Evolutionary conservation across 164 flowering plant genomes (phyloP), one percentile per base, ranked within the genome.

Genomic region (Piper betle): DNA sequence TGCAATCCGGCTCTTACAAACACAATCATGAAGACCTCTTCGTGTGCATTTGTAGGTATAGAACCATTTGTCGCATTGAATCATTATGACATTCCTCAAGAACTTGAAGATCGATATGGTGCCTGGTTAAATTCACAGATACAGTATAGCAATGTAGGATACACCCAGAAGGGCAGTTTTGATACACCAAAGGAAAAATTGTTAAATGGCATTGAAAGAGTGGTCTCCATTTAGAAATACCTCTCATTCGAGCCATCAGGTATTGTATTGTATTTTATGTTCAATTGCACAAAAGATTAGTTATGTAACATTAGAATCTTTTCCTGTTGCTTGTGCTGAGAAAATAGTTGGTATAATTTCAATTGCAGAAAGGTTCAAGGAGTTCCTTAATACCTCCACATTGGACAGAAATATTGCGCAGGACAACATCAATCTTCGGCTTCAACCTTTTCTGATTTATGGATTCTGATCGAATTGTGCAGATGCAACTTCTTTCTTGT

Each of bases 351-450:
- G 52, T 5, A 43, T n/a, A 53, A 60, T 46, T 60, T 60, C 68
- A 52, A 76, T 80, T 37, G 82, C 80, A 4, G 59, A 17, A 25
- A 76, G 82, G 82, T 79, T 61, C 61, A 20, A 58, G 5, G 37
- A 42, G 42, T 79, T 76, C 64, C 60, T 79, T 42, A 58, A 5
- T 3, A 25, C n/a, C n/a, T n/a, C n/a, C n/a, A n/a, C n/a, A n/a
- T n/a, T n/a, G n/a, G n/a, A n/a, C n/a, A n/a, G n/a, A n/a, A n/a
- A n/a, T n/a, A n/a, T n/a, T n/a, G n/a, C n/a, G n/a, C n/a, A n/a
- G n/a, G n/a, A n/a, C n/a, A n/a, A n/a, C n/a, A n/a, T n/a, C n/a
- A n/a, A n/a, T n/a, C n/a, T n/a, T n/a, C n/a, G n/a, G n/a, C n/a
- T n/a, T n/a, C n/a, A n/a, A n/a, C n/a, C n/a, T n/a, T n/a, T 25